Percentiles rank a stretch among this genome's conserved stretches.
Evolutionary conservation across 2,329 filamentous ascomycete species (phyloP).

Genomic region (Septoria petroselini): DNA sequence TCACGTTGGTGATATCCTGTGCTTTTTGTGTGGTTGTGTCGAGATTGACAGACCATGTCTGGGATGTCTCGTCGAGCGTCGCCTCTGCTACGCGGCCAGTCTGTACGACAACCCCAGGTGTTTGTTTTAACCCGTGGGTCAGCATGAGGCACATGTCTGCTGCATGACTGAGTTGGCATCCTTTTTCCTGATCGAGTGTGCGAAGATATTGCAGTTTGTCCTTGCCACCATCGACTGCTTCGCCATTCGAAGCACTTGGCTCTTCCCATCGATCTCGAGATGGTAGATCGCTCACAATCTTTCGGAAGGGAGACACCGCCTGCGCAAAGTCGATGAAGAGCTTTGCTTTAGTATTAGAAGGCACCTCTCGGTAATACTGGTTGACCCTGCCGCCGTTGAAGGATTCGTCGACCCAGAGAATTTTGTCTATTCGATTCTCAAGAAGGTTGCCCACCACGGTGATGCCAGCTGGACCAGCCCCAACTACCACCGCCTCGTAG

Average conservation of each 20-base stretch:
- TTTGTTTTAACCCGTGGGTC: slow-evolving; percentile 46
- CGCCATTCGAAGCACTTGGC: slow-evolving; percentile 31
- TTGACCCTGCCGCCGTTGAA: slow-evolving; percentile 49
- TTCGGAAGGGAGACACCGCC: slow-evolving; percentile 52
- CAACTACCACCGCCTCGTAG: slow-evolving; percentile 57
- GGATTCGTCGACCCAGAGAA: slow-evolving; percentile 59
- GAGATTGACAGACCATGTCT: slow-evolving; percentile 41
- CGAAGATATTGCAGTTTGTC: slow-evolving; percentile 56
- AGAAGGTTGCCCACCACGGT: slow-evolving; percentile 61
- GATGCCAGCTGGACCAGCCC: slow-evolving; percentile 58
- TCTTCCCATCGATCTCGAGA: slow-evolving; percentile 35
- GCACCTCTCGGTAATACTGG: slow-evolving; percentile 59
- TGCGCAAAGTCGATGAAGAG: slow-evolving; percentile 58
- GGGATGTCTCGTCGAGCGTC: slow-evolving; percentile 39
- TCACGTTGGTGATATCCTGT: slow-evolving; percentile 38
- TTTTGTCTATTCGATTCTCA: slow-evolving; percentile 50
- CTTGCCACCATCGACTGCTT: slow-evolving; percentile 35
- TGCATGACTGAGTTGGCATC: slow-evolving; percentile 57
- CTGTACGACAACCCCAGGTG: slow-evolving; percentile 42
- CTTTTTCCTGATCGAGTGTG: slow-evolving; percentile 54
- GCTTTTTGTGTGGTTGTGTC: slow-evolving; percentile 29
- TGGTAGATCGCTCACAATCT: slow-evolving; percentile 49
- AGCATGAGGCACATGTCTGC: slow-evolving; percentile 54
- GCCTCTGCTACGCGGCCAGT: slow-evolving; percentile 43
- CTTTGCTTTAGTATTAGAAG: slow-evolving; percentile 61